These are phyloP conservation scores for Neonectria coccinea DNA, from an alignment of 2,329 filamentous ascomycete species.

Conservation along the genomic window DNA sequence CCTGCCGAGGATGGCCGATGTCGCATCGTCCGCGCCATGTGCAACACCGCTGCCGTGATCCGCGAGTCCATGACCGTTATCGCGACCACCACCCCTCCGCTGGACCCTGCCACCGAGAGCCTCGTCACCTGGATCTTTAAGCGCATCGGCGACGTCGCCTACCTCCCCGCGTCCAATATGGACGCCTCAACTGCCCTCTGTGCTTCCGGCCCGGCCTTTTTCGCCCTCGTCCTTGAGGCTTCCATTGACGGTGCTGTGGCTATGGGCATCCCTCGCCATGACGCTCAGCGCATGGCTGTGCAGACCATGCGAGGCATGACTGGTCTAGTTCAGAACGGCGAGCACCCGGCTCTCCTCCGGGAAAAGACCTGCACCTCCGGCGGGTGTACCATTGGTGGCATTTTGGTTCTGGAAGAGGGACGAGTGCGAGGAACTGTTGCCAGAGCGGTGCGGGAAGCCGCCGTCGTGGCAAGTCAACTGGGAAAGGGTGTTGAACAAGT, in stretches of 20 bases:
- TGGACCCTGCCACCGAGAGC: constrained; percentile 63
- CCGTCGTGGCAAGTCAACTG: constrained; percentile 75
- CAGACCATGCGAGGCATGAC: constrained; percentile 83
- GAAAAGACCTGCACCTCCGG: constrained; percentile 84
- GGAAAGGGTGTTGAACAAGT: constrained; percentile 54
- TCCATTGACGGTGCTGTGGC: constrained; percentile 82
- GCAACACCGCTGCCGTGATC: constrained; percentile 84
- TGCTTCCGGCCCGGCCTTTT: constrained; percentile 81
- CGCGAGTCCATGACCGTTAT: constrained; percentile 87
- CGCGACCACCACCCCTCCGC: constrained; percentile 68
- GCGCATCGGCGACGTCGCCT: constrained; percentile 77
- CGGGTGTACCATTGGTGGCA: constrained; percentile 80
- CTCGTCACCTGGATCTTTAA: constrained; percentile 83
- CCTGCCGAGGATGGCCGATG: constrained; percentile 63
- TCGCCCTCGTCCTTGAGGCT: constrained; percentile 79
- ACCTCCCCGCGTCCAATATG: constrained; percentile 75
- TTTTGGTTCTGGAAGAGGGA: constrained; percentile 80
- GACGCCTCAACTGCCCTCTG: constrained; percentile 80
- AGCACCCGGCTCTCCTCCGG: constrained; percentile 79
- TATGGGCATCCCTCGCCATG: constrained; percentile 79
- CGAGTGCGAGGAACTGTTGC: constrained; percentile 74
- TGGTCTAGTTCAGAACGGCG: constrained; percentile 74
- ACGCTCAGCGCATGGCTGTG: constrained; percentile 81
- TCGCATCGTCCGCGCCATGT: constrained; percentile 82
- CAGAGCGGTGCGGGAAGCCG: constrained; percentile 77